Evolutionary conservation across 2,329 filamentous ascomycete genomes (phyloP).

Genomic region (Calonectria hawksworthii): DNA sequence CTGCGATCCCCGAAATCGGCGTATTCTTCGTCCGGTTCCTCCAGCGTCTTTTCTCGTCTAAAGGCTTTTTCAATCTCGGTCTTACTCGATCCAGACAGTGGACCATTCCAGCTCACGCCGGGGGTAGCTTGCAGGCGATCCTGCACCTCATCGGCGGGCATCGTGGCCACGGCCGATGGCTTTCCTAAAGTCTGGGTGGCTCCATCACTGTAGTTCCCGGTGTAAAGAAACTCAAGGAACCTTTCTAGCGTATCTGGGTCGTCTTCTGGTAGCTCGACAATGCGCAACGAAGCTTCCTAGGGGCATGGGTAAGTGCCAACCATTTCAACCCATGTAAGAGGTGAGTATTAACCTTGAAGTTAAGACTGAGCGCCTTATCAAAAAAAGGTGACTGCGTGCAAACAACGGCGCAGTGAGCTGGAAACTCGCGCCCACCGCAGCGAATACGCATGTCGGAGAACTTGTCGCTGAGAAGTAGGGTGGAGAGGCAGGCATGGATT

Average conservation of each 20-base stretch:
- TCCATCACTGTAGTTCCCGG: conserved; percentile 34
- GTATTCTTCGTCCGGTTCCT: conserved; percentile 27
- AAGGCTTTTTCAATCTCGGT: background rate
- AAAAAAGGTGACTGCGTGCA: conserved; percentile 53
- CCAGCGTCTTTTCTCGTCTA: background rate
- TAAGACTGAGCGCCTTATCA: conserved; percentile 41
- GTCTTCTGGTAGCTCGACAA: conserved; percentile 47
- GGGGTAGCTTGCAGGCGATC: conserved; percentile 17
- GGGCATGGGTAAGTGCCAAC: background rate
- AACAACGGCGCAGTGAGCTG: conserved; percentile 51
- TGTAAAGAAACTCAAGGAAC: conserved; percentile 51
- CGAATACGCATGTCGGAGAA: conserved; percentile 52
- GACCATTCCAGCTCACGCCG: background rate
- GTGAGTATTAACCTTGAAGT: conserved; percentile 44
- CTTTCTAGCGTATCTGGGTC: conserved; percentile 42
- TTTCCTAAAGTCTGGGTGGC: background rate
- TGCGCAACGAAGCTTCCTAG: conserved; percentile 34
- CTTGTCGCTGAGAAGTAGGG: conserved; percentile 28
- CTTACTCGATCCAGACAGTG: background rate
- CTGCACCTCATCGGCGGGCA: conserved; percentile 19
- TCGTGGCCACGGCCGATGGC: background rate
- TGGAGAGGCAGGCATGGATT: background rate
- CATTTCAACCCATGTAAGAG: background rate
- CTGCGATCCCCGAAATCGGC: conserved; percentile 13
- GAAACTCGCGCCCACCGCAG: conserved; percentile 48